Percentiles rank a stretch among this genome's conserved stretches.
Evolutionary conservation across 2,329 filamentous ascomycete species (phyloP).

Genomic region (Colletotrichum sp.): DNA sequence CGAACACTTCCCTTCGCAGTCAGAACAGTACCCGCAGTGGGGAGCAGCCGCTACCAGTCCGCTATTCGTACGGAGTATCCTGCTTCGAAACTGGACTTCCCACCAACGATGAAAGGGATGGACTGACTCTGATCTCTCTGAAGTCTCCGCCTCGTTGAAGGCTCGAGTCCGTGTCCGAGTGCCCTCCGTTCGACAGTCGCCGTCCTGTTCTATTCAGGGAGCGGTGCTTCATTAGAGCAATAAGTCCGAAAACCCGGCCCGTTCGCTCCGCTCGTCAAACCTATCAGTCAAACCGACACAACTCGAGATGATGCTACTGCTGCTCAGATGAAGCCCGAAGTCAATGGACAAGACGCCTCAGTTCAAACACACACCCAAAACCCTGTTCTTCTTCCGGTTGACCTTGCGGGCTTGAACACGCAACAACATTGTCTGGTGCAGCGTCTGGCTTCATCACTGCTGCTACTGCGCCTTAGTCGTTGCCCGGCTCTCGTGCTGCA

Average conservation of each 20-base stretch:
- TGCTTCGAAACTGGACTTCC: background rate
- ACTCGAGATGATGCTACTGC: background rate
- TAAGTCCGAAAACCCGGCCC: background rate
- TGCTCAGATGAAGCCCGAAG: background rate
- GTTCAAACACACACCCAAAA: background rate
- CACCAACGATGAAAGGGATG: background rate
- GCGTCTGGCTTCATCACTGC: background rate
- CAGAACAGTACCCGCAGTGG: background rate
- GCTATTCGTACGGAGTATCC: background rate
- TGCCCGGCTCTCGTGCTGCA: background rate
- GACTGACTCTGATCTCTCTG: background rate
- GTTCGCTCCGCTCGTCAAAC: background rate
- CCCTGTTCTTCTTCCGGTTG: background rate
- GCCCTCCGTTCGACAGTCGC: background rate
- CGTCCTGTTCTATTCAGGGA: background rate
- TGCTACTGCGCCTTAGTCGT: background rate
- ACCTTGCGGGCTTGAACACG: background rate
- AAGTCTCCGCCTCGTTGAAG: background rate
- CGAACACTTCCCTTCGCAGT: background rate
- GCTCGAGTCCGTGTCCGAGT: background rate
- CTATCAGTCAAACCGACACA: background rate
- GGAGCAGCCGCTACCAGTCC: background rate
- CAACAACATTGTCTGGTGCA: background rate
- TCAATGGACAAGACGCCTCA: background rate
- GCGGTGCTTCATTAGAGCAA: background rate